Evolutionary conservation across 176 grass and related monocot genomes (phyloP), one percentile per base, ranked within the genome.

Genomic region (Eragrostis nindensis): DNA sequence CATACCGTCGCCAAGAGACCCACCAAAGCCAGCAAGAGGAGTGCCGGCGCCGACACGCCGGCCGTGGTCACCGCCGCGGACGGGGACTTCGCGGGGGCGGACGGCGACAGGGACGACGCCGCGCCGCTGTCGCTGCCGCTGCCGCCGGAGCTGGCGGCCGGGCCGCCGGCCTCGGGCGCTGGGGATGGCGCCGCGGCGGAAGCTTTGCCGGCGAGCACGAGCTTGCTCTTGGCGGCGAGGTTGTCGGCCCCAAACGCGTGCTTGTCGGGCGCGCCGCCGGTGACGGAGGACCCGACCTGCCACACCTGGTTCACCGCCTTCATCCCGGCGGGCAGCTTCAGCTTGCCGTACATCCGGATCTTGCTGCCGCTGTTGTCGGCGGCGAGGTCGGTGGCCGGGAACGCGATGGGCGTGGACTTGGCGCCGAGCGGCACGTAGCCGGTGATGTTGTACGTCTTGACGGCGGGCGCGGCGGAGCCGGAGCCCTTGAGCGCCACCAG

Each of bases 251-350:
- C 26, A 14, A 95, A 84, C 0, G 70, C 79, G 68, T 99, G 97
- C 75, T 86, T 85, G 41, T 74, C 85, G 0, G 97, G 97, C 0
- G 70, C 76, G 2, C 91, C 93, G 13, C 79, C 75, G 2, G 78
- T 88, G 19, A 91, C 75, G 0, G 87, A 82, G 0, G 90, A 59
- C 0, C 90, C 89, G 3, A 93, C 89, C 86, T 99, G 97, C 90
- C 91, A 99, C 45, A 96, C 89, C 64, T 95, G 93, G 82, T 99
- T 99, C 39, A 93, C 67, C 32, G 54, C 30, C 76, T 73, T 81
- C 56, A 73, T 45, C 8, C 82, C 86, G 12, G 61, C 77, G 7
- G 5, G 61, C 45, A 99, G 82, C 57, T 90, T 88, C 89, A 95
- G 74, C 62, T 71, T 93, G 3, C 86, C 93, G 71, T 91, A 95